Conservation (phyloP, 164 flowering plant species). For the Umbellularia californica region DNA sequence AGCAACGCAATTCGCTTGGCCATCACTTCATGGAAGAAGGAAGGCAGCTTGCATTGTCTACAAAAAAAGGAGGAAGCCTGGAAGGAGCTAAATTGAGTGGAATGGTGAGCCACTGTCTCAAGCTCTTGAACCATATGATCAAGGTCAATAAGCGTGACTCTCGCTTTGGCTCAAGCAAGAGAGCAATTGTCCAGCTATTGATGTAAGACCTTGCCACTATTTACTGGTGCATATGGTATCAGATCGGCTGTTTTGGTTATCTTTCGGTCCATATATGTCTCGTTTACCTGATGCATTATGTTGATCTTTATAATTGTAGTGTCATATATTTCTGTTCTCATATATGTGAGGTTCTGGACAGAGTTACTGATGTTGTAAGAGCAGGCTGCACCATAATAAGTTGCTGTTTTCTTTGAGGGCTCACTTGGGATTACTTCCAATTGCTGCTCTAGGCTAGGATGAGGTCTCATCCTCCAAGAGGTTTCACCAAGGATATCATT, state of each 20-base stretch:
- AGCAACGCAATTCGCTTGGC: constrained; percentile 29
- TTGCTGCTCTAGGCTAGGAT: too few species aligned
- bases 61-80: constrained; percentile 15
- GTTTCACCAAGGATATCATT: too few species aligned
- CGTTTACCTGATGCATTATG: neutral
- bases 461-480: too few species aligned
- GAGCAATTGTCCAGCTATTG: constrained; percentile 9
- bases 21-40: constrained; percentile 38
- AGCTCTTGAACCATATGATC: constrained; percentile 40
- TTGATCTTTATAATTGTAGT: neutral
- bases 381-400: too few species aligned
- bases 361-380: too few species aligned
- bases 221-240: neutral
- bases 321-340: too few species aligned
- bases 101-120: constrained; percentile 32
- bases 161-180: constrained; percentile 19
- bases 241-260: neutral
- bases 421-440: too few species aligned
- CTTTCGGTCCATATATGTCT: neutral
- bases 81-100: constrained; percentile 32
- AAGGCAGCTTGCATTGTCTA: constrained; percentile 31
- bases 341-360: too few species aligned
- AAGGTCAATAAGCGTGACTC: constrained; percentile 26
- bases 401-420: too few species aligned
- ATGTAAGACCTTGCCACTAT: neutral